These are phyloP conservation scores for Coemansia guatemalensis DNA, from an alignment of 192 early-diverging fungal species.

Conservation along the genomic window DNA sequence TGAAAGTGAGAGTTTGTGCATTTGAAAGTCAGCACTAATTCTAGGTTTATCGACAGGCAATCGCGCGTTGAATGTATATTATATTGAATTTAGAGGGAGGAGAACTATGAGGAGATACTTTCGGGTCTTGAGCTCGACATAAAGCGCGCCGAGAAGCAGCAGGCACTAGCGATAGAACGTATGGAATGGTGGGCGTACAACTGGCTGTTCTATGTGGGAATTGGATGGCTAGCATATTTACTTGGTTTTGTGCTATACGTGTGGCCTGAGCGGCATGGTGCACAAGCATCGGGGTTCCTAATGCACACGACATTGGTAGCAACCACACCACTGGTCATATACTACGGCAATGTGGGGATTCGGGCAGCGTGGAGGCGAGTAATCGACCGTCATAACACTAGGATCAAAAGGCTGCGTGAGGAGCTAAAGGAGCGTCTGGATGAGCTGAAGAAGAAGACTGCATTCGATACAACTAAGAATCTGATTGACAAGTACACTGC, in stretches of 20 bases:
- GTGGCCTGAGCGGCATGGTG: conserved; percentile 36
- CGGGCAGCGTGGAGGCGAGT: conserved; percentile 22
- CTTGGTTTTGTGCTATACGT: conserved; percentile 43
- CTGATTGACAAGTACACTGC: conserved; percentile 86
- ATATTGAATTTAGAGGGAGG: conserved; percentile 27
- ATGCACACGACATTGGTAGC: conserved; percentile 23
- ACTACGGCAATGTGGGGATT: conserved; percentile 39
- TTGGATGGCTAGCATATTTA: conserved; percentile 37
- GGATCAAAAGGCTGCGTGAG: conserved; percentile 44
- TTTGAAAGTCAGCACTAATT: not conserved
- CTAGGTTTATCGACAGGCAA: not conserved
- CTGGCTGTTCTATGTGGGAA: conserved; percentile 44
- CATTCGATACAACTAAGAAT: conserved; percentile 86
- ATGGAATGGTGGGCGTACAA: conserved; percentile 33
- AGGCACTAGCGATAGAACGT: conserved; percentile 20
- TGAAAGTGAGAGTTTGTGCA: no score
- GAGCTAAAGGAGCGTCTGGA: conserved; percentile 78
- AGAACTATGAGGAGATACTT: conserved; percentile 65
- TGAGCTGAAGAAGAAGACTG: conserved; percentile 93
- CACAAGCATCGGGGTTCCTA: conserved; percentile 19
- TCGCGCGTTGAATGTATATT: not conserved
- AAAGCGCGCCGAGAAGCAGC: conserved; percentile 46
- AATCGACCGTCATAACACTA: conserved; percentile 24
- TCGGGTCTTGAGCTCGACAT: conserved; percentile 61
- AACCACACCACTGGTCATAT: conserved; percentile 27